Evolutionary conservation across 148 eudicot species (phyloP).

Genomic region (Rhododendron williamsianum): DNA sequence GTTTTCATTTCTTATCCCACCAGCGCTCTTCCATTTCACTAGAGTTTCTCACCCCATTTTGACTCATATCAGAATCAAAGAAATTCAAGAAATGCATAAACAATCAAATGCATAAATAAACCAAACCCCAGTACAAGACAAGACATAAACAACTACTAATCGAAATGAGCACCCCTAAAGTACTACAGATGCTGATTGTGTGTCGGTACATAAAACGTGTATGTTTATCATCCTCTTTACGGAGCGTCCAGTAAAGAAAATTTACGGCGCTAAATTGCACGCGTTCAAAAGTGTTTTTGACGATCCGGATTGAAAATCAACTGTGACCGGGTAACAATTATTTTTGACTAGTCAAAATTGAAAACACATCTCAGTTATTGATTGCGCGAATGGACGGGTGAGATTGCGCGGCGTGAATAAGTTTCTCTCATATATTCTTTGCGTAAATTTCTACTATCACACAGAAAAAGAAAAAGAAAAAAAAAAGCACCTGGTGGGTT

Average conservation of each 20-base stretch:
- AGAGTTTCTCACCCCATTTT: not conserved
- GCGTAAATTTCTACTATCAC: not conserved
- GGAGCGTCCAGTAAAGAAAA: too few relatives aligned
- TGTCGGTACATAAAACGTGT: not conserved
- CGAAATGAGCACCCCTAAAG: not conserved
- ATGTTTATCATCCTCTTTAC: too few relatives aligned
- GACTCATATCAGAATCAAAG: not conserved
- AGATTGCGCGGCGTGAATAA: too few relatives aligned
- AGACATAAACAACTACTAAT: not conserved
- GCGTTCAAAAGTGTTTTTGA: too few relatives aligned
- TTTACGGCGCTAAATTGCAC: too few relatives aligned
- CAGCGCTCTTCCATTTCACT: not conserved
- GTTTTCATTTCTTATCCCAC: not conserved
- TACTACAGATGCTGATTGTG: not conserved
- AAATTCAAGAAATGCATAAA: not conserved
- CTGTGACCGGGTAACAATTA: too few relatives aligned
- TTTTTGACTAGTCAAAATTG: too few relatives aligned
- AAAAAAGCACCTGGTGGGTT: constrained; percentile 1
- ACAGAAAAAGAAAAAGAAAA: too few relatives aligned
- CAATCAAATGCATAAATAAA: not conserved
- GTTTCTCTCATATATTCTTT: too few relatives aligned
- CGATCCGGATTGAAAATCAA: too few relatives aligned
- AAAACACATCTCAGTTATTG: too few relatives aligned
- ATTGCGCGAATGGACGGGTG: too few relatives aligned
- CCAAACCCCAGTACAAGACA: not conserved